Evolutionary conservation across 1,284 basidiomycete species (phyloP).

Genomic region (Tilletiaria anomala): DNA sequence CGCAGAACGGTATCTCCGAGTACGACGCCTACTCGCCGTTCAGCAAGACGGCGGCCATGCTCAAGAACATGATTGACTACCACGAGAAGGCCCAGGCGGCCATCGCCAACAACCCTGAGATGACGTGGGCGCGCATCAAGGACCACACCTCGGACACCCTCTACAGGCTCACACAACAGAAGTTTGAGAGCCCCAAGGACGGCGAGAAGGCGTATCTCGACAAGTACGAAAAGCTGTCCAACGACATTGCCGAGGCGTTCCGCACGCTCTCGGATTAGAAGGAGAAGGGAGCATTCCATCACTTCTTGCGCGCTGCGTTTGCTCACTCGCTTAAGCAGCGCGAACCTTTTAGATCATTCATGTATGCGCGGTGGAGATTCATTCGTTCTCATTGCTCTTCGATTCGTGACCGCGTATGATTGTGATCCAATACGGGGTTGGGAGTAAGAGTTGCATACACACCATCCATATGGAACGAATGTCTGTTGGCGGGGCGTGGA

Average conservation of each 20-base stretch:
- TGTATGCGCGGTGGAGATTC: too few species aligned
- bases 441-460: too few species aligned
- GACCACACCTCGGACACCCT: conserved; percentile 74
- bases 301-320: too few species aligned
- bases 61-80: conserved; percentile 90
- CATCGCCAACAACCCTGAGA: conserved; percentile 58
- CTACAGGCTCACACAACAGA: conserved; percentile 95
- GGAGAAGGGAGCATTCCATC: too few species aligned
- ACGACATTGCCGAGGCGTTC: conserved; percentile 35
- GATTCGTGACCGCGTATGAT: too few species aligned
- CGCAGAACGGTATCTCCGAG: conserved; percentile 97
- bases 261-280: conserved; percentile 29
- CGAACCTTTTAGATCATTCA: too few species aligned
- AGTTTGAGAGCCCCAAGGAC: conserved; percentile 60
- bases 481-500: too few species aligned
- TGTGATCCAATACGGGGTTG: too few species aligned
- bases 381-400: too few species aligned
- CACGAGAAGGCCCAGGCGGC: conserved; percentile 68
- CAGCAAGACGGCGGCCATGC: conserved; percentile 62
- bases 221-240: conserved; percentile 31
- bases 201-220: conserved; percentile 32
- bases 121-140: conserved; percentile 85
- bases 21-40: conserved; percentile 97
- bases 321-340: too few species aligned
- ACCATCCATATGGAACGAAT: too few species aligned